phyloP scores from a whole-genome alignment of 2,329 filamentous ascomycete species.

The Dichotomopilus funicola region DNA sequence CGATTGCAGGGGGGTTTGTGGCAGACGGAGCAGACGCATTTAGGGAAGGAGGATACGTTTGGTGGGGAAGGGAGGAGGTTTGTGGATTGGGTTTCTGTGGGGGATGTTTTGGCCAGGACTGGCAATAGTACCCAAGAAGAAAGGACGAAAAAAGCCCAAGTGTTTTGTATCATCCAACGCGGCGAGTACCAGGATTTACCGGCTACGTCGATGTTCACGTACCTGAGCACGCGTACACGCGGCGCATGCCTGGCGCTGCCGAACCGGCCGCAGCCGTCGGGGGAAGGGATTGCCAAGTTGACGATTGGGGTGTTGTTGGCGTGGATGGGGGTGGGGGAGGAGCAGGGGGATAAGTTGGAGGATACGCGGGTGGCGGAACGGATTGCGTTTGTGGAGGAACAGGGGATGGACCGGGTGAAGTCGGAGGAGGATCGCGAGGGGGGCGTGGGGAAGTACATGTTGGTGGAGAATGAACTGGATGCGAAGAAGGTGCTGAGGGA shows the following conservation, averaged over 20 bases:
- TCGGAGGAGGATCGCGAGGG: slow-evolving; percentile 14
- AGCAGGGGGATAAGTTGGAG: slow-evolving; percentile 17
- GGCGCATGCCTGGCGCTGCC: slow-evolving; percentile 35
- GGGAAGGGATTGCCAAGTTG: slow-evolving; percentile 33
- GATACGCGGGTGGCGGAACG: slow-evolving; percentile 8
- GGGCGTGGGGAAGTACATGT: slow-evolving; percentile 9
- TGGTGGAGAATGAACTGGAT: not conserved
- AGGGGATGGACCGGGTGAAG: slow-evolving; percentile 14
- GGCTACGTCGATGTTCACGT: slow-evolving; percentile 33
- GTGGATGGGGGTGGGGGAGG: slow-evolving; percentile 36
- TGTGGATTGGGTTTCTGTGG: slow-evolving; percentile 38
- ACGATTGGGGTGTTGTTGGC: slow-evolving; percentile 37
- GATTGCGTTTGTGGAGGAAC: slow-evolving; percentile 13
- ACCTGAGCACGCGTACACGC: slow-evolving; percentile 36
- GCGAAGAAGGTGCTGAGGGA: not conserved
- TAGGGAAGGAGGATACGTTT: slow-evolving; percentile 21
- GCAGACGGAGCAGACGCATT: slow-evolving; percentile 25
- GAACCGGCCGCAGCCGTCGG: slow-evolving; percentile 8
- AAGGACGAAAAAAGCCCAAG: slow-evolving; percentile 31
- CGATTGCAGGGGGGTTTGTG: slow-evolving; percentile 24
- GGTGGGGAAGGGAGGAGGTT: slow-evolving; percentile 33
- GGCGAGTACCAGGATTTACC: slow-evolving; percentile 3
- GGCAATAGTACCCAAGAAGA: slow-evolving; percentile 16
- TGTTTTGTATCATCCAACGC: slow-evolving; percentile 37
- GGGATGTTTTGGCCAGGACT: slow-evolving; percentile 29